Conservation (phyloP, 2,329 filamentous ascomycete species). For the Scleromitrula shiraiana region DNA sequence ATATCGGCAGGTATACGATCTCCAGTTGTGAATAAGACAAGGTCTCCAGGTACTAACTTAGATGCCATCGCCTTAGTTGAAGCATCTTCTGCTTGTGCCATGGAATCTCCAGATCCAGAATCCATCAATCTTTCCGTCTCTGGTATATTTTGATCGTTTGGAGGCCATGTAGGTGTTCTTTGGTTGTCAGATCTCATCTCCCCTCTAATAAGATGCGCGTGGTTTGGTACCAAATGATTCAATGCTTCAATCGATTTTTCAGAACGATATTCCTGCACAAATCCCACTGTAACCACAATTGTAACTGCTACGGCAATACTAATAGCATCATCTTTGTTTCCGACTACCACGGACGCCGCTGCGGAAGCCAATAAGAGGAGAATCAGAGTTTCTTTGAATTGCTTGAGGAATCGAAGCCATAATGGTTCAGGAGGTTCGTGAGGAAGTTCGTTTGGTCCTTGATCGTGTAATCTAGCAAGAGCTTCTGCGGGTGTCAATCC, state of each 20-base stretch:
- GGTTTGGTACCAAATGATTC: conserved; percentile 88
- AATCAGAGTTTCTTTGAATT: conserved; percentile 95
- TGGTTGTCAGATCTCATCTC: conserved; percentile 18
- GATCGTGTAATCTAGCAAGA: conserved; percentile 65
- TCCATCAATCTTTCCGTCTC: conserved; percentile 22
- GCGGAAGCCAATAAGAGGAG: conserved; percentile 85
- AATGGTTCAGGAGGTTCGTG: conserved; percentile 89
- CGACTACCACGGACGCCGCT: conserved; percentile 78
- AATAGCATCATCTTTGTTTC: conserved; percentile 88
- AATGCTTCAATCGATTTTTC: conserved; percentile 96
- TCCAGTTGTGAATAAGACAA: conserved; percentile 90
- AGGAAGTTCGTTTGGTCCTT: conserved; percentile 90
- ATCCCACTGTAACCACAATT: conserved; percentile 93
- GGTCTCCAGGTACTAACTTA: conserved; percentile 82
- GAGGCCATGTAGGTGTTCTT: conserved; percentile 40
- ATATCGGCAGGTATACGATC: conserved; percentile 96
- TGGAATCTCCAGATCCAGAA: conserved; percentile 36
- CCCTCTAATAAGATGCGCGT: conserved; percentile 80
- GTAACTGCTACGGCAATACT: conserved; percentile 95
- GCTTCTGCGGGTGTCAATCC: conserved; percentile 79
- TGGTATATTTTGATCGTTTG: conserved; percentile 24
- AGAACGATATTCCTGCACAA: conserved; percentile 94
- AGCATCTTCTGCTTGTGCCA: conserved; percentile 54
- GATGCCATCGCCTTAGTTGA: conserved; percentile 81
- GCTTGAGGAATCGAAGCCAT: conserved; percentile 91